Evolutionary conservation across 108 stramenopile species (phyloP), one percentile per base, ranked within the genome.

Genomic region (Seminavis robusta): DNA sequence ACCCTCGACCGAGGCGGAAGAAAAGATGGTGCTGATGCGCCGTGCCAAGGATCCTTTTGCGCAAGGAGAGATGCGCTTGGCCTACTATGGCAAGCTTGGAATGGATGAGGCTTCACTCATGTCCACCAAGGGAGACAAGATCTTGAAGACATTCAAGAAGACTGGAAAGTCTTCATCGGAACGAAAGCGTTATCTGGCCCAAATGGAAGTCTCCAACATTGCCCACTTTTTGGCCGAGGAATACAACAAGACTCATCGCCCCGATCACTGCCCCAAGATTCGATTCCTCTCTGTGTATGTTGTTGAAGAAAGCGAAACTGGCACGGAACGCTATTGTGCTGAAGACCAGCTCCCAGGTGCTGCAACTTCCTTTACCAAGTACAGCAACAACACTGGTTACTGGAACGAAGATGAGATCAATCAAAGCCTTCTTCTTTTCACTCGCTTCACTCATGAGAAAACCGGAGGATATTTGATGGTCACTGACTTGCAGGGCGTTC

Each of bases 141-240:
- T 74, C 1, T 55, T 67, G 55, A 74, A 74, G 44, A 46, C 53
- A 20, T 74, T 67, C 62, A 74, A 74, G 47, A 59, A 74, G 28
- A 33, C 56, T 15, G 67, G 73, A 32, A 51, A 45, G 17, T 51
- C 61, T 0, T 25, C 59, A 23, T 61, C 67, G 47, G 61, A 54
- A 39, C 67, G 67, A 23, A 47, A 56, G 30, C 50, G 65, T 56
- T 75, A 69, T 17, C 56, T 75, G 24, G 43, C 50, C 49, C 67
- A 75, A 48, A 75, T 75, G 66, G 74, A 75, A 52, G 74, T 69
- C 20, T 68, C 67, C 1, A 63, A 52, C 33, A 59, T 75, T 21
- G 62, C 68, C 21, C 53, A 67, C 32, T 75, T 66, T 46, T 58
- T 69, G 58, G 61, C 67, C 29, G 27, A 58, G n/a, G 41, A 63